phyloP scores from a whole-genome alignment of 2,329 filamentous ascomycete species.

The Monosporascus ibericus region DNA sequence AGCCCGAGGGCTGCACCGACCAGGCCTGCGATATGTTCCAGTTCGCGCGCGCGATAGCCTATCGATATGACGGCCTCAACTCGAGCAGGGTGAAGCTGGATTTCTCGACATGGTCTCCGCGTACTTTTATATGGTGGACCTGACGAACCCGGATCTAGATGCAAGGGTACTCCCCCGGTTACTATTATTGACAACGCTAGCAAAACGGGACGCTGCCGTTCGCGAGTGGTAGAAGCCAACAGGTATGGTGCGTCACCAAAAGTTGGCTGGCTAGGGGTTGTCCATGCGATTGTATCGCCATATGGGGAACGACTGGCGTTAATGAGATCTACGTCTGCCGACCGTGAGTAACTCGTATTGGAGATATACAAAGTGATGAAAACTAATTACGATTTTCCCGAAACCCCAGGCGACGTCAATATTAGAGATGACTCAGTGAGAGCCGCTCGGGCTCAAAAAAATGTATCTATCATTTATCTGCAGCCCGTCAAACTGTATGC shows the following conservation, averaged over 20 bases:
- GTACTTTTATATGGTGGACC: constrained; percentile 3
- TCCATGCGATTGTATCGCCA: constrained; percentile 48
- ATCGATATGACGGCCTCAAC: not conserved
- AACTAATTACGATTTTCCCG: not conserved
- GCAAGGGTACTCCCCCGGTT: not conserved
- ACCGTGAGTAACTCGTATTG: not conserved
- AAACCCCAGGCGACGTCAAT: constrained; percentile 17
- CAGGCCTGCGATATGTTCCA: not conserved
- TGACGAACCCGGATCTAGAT: constrained; percentile 2
- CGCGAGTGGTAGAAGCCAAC: not conserved
- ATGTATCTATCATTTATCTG: constrained; percentile 31
- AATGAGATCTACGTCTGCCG: constrained; percentile 8
- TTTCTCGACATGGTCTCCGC: constrained; percentile 4
- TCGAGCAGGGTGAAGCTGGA: not conserved
- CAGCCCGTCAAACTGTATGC: not conserved
- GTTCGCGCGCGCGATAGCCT: not conserved
- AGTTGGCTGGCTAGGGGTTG: constrained; percentile 47
- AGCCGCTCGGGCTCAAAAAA: constrained; percentile 24
- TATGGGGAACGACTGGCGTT: constrained; percentile 41
- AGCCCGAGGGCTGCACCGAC: not conserved
- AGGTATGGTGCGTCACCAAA: constrained; percentile 12
- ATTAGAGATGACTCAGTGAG: not conserved
- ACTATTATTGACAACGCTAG: not conserved
- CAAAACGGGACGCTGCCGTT: not conserved
- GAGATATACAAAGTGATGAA: constrained; percentile 6